phyloP scores from a whole-genome alignment of 495 filamentous ascomycete species.

The Hypoxylon lienhwacheense region DNA sequence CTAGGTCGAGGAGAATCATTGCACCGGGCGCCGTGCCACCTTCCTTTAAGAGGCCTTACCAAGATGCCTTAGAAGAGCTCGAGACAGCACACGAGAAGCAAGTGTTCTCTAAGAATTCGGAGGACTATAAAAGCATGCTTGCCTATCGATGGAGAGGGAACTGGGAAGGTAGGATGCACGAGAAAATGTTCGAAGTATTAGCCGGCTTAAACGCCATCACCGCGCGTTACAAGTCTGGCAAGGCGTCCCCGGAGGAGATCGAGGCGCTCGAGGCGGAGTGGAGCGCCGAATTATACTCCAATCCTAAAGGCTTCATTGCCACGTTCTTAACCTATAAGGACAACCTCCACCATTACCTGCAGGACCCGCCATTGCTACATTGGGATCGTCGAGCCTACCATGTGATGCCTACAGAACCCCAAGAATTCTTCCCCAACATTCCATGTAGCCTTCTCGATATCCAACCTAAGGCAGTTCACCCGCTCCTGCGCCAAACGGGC shows the following conservation, averaged over 20 bases:
- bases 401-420: slow-evolving; percentile 49
- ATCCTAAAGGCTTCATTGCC: slow-evolving; percentile 16
- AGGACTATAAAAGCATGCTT: slow-evolving; percentile 18
- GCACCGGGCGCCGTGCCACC: slow-evolving; percentile 23
- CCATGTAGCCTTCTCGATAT: slow-evolving; percentile 48
- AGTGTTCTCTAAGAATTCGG: slow-evolving; percentile 30
- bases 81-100: slow-evolving; percentile 30
- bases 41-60: slow-evolving; percentile 37
- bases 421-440: slow-evolving; percentile 61
- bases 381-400: slow-evolving; percentile 69
- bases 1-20: not conserved
- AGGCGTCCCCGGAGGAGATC: slow-evolving; percentile 5
- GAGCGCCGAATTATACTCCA: slow-evolving; percentile 10
- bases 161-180: slow-evolving; percentile 19
- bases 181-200: slow-evolving; percentile 33
- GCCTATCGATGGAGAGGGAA: slow-evolving; percentile 35
- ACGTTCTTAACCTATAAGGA: slow-evolving; percentile 46
- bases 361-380: slow-evolving; percentile 52
- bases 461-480: slow-evolving; percentile 45
- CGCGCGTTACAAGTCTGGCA: slow-evolving; percentile 18
- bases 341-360: slow-evolving; percentile 48
- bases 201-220: slow-evolving; percentile 24
- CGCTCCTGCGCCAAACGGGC: slow-evolving; percentile 42
- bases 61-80: slow-evolving; percentile 38
- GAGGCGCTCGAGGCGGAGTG: slow-evolving; percentile 21